Evolutionary conservation across 805 yeast genomes (phyloP), one percentile per base, ranked within the genome.

Genomic region (Schwanniomyces yamadae): DNA sequence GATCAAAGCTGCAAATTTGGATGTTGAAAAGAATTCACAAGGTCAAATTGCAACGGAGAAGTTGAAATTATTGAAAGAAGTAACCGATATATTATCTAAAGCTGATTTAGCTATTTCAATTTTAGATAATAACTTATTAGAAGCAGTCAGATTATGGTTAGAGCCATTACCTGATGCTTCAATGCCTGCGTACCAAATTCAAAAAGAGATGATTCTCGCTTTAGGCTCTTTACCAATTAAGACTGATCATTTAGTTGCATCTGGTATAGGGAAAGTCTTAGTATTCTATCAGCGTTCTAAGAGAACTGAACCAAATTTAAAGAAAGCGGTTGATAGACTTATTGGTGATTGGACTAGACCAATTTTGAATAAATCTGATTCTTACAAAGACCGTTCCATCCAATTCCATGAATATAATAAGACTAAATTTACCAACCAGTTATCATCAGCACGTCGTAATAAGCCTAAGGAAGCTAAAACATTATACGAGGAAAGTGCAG

Each of bases 331-430:
- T 5, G 98, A 93, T 55, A 80, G 80, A 55, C 69, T 93, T 42
- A 84, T 93, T 47, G 96, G 96, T 17, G 95, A 89, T 59, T 93
- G 99, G 99, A 91, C 97, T 6, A 78, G 99, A 63, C 99, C 99
- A 29, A 88, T 93, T 44, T 86, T 93, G 74, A 95, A 95, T 48
- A 83, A 95, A 42, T 83, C 95, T 3, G 98, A 91, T 61, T 88
- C 90, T 51, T 91, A 90, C 69, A 81, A 93, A 59, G 96, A 91
- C 61, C 81, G 86, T 63, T 71, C 78, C 42, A 82, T 91, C 42
- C 75, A 75, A 50, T 75, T 80, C 42, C 75, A 78, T 42, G 78
- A 77, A 30, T 89, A 85, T 62, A 84, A 83, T 58, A 75, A 77
- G 54, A 71, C 70, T 48, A 72, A 67, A 45, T 73, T 63, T 56